Percentiles rank a stretch among this genome's conserved stretches.
Evolutionary conservation across 805 yeast species (phyloP).

Genomic region (Kazachstania bromeliacearum): DNA sequence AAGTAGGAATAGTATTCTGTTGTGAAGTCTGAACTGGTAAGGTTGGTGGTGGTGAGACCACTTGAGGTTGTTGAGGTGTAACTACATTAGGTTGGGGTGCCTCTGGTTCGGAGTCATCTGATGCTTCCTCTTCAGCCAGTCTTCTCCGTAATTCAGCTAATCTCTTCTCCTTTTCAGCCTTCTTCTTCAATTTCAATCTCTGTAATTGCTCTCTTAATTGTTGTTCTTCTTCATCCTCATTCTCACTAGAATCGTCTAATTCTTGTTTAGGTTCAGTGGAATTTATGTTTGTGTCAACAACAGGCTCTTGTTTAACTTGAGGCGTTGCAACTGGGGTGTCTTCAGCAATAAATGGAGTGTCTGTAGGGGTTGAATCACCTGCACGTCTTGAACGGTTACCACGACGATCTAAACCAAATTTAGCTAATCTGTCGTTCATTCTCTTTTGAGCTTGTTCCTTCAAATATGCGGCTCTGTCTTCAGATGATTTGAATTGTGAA

Average conservation of each 20-base stretch:
- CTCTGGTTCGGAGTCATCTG: constrained; percentile 12
- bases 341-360: constrained; percentile 7
- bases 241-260: constrained; percentile 28
- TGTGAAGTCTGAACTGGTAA: not conserved
- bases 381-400: constrained; percentile 5
- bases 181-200: constrained; percentile 40
- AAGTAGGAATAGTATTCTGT: not conserved
- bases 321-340: constrained; percentile 9
- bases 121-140: constrained; percentile 43
- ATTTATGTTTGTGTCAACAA: not conserved
- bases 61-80: not conserved
- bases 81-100: not conserved
- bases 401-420: constrained; percentile 55
- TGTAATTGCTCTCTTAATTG: constrained; percentile 33
- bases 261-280: not conserved
- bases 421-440: constrained; percentile 80
- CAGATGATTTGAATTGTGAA: constrained; percentile 35
- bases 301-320: not conserved
- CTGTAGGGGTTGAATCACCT: not conserved
- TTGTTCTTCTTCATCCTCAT: constrained; percentile 40
- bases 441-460: constrained; percentile 74
- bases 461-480: constrained; percentile 67
- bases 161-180: constrained; percentile 50
- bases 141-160: constrained; percentile 49
- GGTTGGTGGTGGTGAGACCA: constrained; percentile 1